A percentile compares a stretch with the other conserved stretches of the same genome.
phyloP scores from a whole-genome alignment of 2,329 filamentous ascomycete species.

The Coleophoma eucalyptorum region DNA sequence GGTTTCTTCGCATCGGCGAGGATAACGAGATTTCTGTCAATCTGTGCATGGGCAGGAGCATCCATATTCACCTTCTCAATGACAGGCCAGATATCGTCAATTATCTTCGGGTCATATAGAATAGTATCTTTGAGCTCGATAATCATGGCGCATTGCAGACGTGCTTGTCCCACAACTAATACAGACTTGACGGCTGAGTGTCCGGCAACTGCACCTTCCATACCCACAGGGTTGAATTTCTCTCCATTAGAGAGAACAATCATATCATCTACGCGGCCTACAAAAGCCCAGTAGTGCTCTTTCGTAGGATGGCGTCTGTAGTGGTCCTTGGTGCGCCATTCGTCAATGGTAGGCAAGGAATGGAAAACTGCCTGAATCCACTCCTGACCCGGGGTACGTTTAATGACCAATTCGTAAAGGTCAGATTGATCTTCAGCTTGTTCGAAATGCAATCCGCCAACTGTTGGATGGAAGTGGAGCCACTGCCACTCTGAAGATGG shows the following conservation, averaged over 20 bases:
- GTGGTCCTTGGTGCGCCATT: slow-evolving; percentile 33
- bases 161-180: slow-evolving; percentile 28
- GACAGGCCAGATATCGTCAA: slow-evolving; percentile 23
- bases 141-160: slow-evolving; percentile 30
- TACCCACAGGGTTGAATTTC: slow-evolving; percentile 36
- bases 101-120: neutral
- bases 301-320: slow-evolving; percentile 32
- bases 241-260: slow-evolving; percentile 38
- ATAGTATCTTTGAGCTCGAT: slow-evolving; percentile 23
- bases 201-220: slow-evolving; percentile 30
- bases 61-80: slow-evolving; percentile 24
- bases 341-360: slow-evolving; percentile 28
- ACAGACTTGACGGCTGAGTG: slow-evolving; percentile 29
- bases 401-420: slow-evolving; percentile 19
- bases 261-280: slow-evolving; percentile 35
- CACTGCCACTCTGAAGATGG: slow-evolving; percentile 1
- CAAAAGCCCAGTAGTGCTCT: slow-evolving; percentile 28
- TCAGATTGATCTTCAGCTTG: neutral
- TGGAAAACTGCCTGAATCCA: slow-evolving; percentile 27
- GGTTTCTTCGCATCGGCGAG: slow-evolving; percentile 26
- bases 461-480: slow-evolving; percentile 4
- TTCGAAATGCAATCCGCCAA: slow-evolving; percentile 13
- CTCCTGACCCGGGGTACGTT: slow-evolving; percentile 9
- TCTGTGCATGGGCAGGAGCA: slow-evolving; percentile 22
- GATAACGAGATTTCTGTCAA: slow-evolving; percentile 21